Evolutionary conservation across 768 basidiomycete genomes (phyloP).

Genomic region (Suillus luteus): DNA sequence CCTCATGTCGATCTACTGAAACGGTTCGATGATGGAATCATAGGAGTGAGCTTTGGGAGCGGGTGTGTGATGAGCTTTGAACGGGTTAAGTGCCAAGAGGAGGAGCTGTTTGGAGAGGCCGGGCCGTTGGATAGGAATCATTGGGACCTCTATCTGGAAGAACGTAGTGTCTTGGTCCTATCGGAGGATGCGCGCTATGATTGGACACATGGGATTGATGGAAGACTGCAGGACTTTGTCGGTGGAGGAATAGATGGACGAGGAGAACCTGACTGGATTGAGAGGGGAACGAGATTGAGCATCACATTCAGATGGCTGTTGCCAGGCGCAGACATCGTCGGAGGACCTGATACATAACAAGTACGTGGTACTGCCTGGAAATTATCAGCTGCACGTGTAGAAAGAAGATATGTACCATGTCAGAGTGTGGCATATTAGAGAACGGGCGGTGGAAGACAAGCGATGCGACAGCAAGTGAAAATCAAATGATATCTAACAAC

Average conservation of each 20-base stretch:
- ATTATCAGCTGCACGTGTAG: slow-evolving; percentile 7
- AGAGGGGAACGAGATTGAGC: slow-evolving; percentile 65
- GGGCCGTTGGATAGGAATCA: slow-evolving; percentile 10
- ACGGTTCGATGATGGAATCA: slow-evolving; percentile 87
- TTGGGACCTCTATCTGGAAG: slow-evolving; percentile 69
- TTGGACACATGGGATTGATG: slow-evolving; percentile 89
- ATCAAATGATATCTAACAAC: slow-evolving; percentile 35
- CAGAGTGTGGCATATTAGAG: not conserved
- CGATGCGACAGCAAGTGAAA: slow-evolving; percentile 16
- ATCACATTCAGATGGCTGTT: slow-evolving; percentile 88
- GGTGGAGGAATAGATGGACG: slow-evolving; percentile 22
- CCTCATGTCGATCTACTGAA: slow-evolving; percentile 84
- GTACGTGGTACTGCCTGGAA: not conserved
- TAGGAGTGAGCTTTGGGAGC: slow-evolving; percentile 82
- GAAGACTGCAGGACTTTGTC: slow-evolving; percentile 61
- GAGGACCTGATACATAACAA: slow-evolving; percentile 30
- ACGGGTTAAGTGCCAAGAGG: slow-evolving; percentile 21
- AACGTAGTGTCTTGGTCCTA: slow-evolving; percentile 75
- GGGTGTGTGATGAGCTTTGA: slow-evolving; percentile 82
- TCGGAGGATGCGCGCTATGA: slow-evolving; percentile 79
- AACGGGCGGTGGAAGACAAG: slow-evolving; percentile 4
- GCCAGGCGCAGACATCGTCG: slow-evolving; percentile 83
- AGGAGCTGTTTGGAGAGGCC: slow-evolving; percentile 3
- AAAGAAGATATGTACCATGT: not conserved
- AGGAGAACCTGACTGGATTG: slow-evolving; percentile 40